Evolutionary conservation across 2,329 filamentous ascomycete genomes (phyloP).

Genomic region (Xylariaceae sp.): DNA sequence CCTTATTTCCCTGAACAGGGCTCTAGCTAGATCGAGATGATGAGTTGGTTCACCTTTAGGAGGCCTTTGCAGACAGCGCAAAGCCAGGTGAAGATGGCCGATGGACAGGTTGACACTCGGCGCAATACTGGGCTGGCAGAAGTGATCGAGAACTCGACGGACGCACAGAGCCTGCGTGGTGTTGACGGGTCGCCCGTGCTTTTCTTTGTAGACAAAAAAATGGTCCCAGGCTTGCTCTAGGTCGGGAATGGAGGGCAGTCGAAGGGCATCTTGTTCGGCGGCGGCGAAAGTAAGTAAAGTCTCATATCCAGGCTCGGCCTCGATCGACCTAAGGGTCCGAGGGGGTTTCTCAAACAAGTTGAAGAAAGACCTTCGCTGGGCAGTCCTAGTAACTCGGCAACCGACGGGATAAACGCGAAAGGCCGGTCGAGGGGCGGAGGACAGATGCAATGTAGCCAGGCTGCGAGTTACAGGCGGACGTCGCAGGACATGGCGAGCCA

Average conservation of each 20-base stretch:
- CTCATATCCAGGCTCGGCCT: constrained; percentile 65
- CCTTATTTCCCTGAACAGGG: constrained; percentile 38
- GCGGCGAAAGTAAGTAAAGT: constrained; percentile 64
- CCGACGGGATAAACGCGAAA: constrained; percentile 30
- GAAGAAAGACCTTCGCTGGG: constrained; percentile 54
- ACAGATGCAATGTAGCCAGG: constrained; percentile 13
- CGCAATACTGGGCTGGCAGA: constrained; percentile 38
- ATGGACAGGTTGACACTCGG: constrained; percentile 28
- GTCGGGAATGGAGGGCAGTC: constrained; percentile 58
- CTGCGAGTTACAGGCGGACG: constrained; percentile 29
- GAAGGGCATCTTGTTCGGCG: constrained; percentile 55
- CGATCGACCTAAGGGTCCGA: constrained; percentile 53
- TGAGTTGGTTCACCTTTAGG: constrained; percentile 40
- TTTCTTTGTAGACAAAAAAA: constrained; percentile 55
- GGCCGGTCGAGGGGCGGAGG: constrained; percentile 21
- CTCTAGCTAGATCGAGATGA: constrained; percentile 44
- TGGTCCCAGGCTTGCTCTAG: constrained; percentile 58
- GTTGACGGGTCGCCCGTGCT: constrained; percentile 49
- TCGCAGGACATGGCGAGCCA: constrained; percentile 37
- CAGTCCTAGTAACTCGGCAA: constrained; percentile 22
- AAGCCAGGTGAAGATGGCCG: constrained; percentile 41
- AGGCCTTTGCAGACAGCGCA: constrained; percentile 38
- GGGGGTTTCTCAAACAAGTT: constrained; percentile 56
- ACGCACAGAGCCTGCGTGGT: constrained; percentile 61
- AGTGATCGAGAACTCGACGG: constrained; percentile 54